Base-by-base conservation (phyloP, 1,284 basidiomycete genomes). In the Golubevia sp. region DNA sequence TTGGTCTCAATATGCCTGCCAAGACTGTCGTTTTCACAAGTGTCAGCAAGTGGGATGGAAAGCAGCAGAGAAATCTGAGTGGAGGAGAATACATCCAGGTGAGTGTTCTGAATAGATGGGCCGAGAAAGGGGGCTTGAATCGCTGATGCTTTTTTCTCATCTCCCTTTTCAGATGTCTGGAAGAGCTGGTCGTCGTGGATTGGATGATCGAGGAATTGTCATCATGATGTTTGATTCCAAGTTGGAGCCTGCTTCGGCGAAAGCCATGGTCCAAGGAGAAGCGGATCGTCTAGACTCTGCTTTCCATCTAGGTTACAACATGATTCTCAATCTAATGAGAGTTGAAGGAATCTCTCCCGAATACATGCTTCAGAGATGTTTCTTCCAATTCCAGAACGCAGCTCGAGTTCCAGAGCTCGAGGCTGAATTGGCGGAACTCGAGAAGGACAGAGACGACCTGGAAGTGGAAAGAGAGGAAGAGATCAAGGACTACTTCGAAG, bases 221-320 rank as follows among this genome's bases (percentile, higher is more conserved):
- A 98, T 99, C 79, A 94, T 99, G 94, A 99, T 99, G 97, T 93
- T 92, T 83, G 96, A 99, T 85, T 94, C 97, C 86, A 97, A 97
- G 86, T 87, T 99, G 57, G 97, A 99, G 79, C 95, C 97, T 0
- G 85, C 89, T 2, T 89, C 91, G 0, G 96, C 97, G 54, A 99
- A 97, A 87, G 89, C 88, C 61, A 99, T 99, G 97, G 92, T 99
- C 84, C 98, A 98, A 85, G 97, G 97, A 57, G 92, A 97, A 86
- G 95, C 97, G 4, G 97, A 99, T 84, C 88, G 96, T 49, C 87
- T 99, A 65, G 94, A 99, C 85, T 98, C 95, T 20, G 97, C 97
- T 2, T 99, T 99, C 87, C 95, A 98, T 85, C 87, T 99, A 6
- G 96, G 97, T 11, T 99, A 99, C 86, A 99, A 99, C 84, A 99